A percentile compares a stretch with the other conserved stretches of the same genome.
phyloP scores from a whole-genome alignment of 2,329 filamentous ascomycete species.

The Venturia effusa region DNA sequence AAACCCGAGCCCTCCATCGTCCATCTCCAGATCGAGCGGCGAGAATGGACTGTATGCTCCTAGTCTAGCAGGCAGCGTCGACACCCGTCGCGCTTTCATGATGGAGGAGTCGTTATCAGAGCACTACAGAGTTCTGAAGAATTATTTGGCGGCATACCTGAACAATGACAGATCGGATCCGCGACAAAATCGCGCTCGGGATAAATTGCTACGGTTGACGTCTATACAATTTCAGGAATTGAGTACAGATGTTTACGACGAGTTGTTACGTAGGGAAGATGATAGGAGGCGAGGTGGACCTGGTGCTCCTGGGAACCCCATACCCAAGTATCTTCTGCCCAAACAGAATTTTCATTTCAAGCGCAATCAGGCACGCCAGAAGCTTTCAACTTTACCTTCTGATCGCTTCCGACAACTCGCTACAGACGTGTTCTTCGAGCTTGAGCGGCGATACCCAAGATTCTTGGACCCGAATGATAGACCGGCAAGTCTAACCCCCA shows the following conservation, averaged over 20 bases:
- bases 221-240: conserved; percentile 93
- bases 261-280: conserved; percentile 77
- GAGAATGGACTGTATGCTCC: conserved; percentile 55
- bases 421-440: conserved; percentile 90
- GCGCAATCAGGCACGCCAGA: conserved; percentile 93
- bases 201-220: conserved; percentile 85
- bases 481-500: background rate
- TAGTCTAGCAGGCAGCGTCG: conserved; percentile 42
- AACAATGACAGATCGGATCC: conserved; percentile 65
- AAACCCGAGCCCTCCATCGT: conserved; percentile 76
- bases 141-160: conserved; percentile 58
- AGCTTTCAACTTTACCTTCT: conserved; percentile 78
- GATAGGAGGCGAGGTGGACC: conserved; percentile 35
- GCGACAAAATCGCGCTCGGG: conserved; percentile 78
- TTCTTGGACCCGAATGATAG: conserved; percentile 42
- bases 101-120: conserved; percentile 64
- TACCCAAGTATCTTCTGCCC: conserved; percentile 59
- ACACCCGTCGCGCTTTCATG: conserved; percentile 45
- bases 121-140: conserved; percentile 71
- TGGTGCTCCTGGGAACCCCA: conserved; percentile 35
- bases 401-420: conserved; percentile 84
- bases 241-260: conserved; percentile 95
- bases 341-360: conserved; percentile 90
- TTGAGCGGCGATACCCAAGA: conserved; percentile 79
- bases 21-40: conserved; percentile 74